Evolutionary conservation across 2,329 filamentous ascomycete species (phyloP).

Genomic region (Aspergillus cejpii): DNA sequence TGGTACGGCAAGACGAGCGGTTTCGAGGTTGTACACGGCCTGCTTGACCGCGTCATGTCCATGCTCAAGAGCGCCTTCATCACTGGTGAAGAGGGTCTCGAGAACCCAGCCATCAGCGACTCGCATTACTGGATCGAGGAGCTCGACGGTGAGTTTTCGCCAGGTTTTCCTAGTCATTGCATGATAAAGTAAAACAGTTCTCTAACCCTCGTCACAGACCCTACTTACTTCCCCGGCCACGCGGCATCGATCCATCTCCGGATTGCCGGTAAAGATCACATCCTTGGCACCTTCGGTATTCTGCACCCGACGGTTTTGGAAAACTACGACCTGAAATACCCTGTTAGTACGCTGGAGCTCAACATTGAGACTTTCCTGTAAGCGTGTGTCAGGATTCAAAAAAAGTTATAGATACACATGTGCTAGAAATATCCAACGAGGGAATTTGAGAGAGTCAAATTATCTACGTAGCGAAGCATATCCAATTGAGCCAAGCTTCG

Average conservation of each 20-base stretch:
- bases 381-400: slow-evolving; percentile 7
- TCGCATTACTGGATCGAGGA: slow-evolving; percentile 91
- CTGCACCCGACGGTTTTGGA: slow-evolving; percentile 88
- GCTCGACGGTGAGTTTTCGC: slow-evolving; percentile 57
- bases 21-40: slow-evolving; percentile 91
- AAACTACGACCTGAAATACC: slow-evolving; percentile 87
- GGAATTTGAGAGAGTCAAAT: no score
- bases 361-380: slow-evolving; percentile 90
- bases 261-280: slow-evolving; percentile 62
- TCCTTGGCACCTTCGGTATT: slow-evolving; percentile 88
- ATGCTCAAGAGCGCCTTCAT: slow-evolving; percentile 85
- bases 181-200: slow-evolving; percentile 6
- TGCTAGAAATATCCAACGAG: neutral
- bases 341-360: slow-evolving; percentile 88
- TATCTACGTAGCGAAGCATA: no score
- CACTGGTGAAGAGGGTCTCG: slow-evolving; percentile 64
- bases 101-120: slow-evolving; percentile 52
- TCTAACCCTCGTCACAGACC: slow-evolving; percentile 46
- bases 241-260: slow-evolving; percentile 77
- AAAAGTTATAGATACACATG: slow-evolving; percentile 1
- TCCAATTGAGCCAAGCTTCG: no score
- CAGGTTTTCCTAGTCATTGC: no score
- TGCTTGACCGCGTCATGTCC: slow-evolving; percentile 82
- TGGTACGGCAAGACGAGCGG: slow-evolving; percentile 92
- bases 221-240: slow-evolving; percentile 87